These are phyloP conservation scores for Kodamaea arcana DNA, from an alignment of 1,139 yeast genomes.

Conservation along the genomic window DNA sequence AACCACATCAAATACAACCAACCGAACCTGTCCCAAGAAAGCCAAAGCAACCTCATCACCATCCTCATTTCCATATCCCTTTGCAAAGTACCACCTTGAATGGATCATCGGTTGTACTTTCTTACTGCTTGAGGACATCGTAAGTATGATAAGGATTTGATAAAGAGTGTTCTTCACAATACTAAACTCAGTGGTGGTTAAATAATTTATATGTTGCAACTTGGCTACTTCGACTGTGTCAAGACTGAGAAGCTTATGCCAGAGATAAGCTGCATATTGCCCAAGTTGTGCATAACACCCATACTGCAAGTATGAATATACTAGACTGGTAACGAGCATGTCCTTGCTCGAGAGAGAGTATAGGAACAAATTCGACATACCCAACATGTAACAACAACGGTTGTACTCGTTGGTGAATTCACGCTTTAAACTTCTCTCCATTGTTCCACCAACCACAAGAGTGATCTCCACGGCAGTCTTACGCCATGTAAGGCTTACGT, in stretches of 20 bases:
- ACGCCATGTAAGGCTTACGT: conserved; percentile 27
- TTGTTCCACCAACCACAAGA: conserved; percentile 28
- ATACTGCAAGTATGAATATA: conserved; percentile 43
- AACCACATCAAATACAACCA: conserved; percentile 35
- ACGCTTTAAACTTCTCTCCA: conserved; percentile 24
- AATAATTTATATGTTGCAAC: conserved; percentile 32
- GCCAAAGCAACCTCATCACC: conserved; percentile 24
- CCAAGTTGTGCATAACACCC: conserved; percentile 36
- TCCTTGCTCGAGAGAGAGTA: conserved; percentile 27
- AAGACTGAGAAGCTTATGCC: conserved; percentile 18
- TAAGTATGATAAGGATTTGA: conserved; percentile 38
- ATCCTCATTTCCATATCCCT: conserved; percentile 18
- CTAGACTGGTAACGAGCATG: conserved; percentile 39
- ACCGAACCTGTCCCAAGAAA: conserved; percentile 38
- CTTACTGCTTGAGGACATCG: not conserved
- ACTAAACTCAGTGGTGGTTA: conserved; percentile 33
- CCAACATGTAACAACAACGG: conserved; percentile 8
- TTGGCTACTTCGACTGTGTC: conserved; percentile 20
- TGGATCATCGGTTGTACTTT: conserved; percentile 12
- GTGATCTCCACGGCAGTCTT: conserved; percentile 40
- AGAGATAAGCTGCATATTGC: conserved; percentile 19
- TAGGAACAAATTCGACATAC: conserved; percentile 23
- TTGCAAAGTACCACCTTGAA: conserved; percentile 19
- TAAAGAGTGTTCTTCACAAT: conserved; percentile 38
- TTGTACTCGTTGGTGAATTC: conserved; percentile 17